A percentile compares a stretch with the other conserved stretches of the same genome.
These are phyloP conservation scores for Kwoniella botswanensis DNA, from an alignment of 768 basidiomycete genomes.

Conservation along the genomic window DNA sequence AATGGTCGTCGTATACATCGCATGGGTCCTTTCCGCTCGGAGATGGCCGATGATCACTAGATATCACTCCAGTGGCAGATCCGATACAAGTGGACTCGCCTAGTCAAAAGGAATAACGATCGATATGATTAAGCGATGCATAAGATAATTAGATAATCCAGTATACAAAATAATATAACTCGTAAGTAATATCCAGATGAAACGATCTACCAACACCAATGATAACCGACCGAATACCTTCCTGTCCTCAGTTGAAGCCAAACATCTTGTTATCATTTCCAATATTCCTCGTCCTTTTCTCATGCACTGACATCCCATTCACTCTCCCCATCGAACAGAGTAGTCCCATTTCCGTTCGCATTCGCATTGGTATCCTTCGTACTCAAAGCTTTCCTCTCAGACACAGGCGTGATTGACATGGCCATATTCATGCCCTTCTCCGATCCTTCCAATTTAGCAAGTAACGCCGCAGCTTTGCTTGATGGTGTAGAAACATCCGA, in stretches of 20 bases:
- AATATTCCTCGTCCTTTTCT: too few relatives aligned
- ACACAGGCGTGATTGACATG: background rate
- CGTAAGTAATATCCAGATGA: too few relatives aligned
- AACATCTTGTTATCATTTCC: too few relatives aligned
- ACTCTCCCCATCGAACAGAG: background rate
- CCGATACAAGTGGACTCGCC: too few relatives aligned
- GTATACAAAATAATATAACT: too few relatives aligned
- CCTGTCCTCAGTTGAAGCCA: too few relatives aligned
- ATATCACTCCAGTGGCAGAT: too few relatives aligned
- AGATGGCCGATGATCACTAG: background rate
- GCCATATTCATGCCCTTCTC: conserved; percentile 7
- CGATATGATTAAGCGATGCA: too few relatives aligned
- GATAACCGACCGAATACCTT: too few relatives aligned
- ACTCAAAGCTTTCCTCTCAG: conserved; percentile 23
- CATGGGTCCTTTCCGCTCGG: conserved; percentile 5
- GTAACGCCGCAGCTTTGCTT: conserved; percentile 18
- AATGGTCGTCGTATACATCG: background rate
- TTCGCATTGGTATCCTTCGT: conserved; percentile 23
- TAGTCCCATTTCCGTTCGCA: background rate
- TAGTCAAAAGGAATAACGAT: background rate
- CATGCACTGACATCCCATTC: conserved; percentile 24
- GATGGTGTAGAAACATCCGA: conserved; percentile 24
- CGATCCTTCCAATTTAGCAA: conserved; percentile 27
- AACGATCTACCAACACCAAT: too few relatives aligned
- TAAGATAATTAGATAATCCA: too few relatives aligned